Evolutionary conservation across 108 stramenopile species (phyloP).

Genomic region (Craspedostauros australis): DNA sequence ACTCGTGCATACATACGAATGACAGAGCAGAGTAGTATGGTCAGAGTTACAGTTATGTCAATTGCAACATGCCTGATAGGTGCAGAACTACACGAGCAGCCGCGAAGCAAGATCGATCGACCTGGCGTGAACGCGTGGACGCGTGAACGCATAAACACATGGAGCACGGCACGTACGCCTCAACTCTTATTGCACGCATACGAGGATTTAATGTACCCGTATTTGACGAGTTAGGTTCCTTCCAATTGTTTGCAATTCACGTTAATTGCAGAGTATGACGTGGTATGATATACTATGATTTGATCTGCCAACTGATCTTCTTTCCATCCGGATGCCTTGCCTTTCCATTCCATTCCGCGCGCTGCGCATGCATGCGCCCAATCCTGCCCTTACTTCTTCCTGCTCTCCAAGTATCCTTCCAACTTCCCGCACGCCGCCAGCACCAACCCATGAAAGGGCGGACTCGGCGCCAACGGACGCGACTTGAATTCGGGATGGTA

Average conservation of each 20-base stretch:
- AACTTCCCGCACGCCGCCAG: conserved; percentile 78
- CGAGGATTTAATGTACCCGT: too few species aligned
- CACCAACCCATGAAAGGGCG: conserved; percentile 93
- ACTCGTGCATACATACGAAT: background rate
- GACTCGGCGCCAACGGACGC: conserved; percentile 91
- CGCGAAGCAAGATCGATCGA: too few species aligned
- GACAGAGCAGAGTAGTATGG: too few species aligned
- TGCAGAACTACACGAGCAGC: too few species aligned
- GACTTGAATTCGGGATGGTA: conserved; percentile 99
- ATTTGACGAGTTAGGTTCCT: too few species aligned
- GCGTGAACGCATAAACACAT: too few species aligned
- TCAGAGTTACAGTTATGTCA: too few species aligned
- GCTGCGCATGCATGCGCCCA: background rate
- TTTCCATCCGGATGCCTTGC: background rate
- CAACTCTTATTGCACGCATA: too few species aligned
- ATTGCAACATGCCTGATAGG: too few species aligned
- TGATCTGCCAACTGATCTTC: background rate
- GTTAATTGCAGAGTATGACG: too few species aligned
- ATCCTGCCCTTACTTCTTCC: background rate
- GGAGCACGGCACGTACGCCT: too few species aligned
- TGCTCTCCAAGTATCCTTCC: conserved; percentile 40
- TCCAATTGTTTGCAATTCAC: background rate
- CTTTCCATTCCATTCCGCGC: background rate
- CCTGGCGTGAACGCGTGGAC: too few species aligned
- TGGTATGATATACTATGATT: background rate